Conservation (phyloP, 805 yeast species). For the Wickerhamomyces silvicola region DNA sequence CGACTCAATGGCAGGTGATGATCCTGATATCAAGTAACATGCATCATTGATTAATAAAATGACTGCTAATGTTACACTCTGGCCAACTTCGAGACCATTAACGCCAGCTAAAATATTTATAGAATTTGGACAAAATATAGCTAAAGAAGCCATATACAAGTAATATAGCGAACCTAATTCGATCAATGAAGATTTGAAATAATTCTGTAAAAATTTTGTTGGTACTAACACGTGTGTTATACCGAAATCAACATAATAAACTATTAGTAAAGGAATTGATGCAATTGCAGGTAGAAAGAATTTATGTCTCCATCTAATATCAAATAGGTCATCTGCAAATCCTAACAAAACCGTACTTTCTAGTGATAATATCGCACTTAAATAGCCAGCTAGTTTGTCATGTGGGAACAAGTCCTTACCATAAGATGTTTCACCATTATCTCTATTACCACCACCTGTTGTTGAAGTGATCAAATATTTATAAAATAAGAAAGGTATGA, state of each 20-base stretch:
- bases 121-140: conserved; percentile 93
- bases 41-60: conserved; percentile 72
- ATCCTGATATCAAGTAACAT: conserved; percentile 52
- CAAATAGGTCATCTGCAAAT: conserved; percentile 89
- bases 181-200: conserved; percentile 36
- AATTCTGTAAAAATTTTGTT: conserved; percentile 41
- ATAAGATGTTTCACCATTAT: conserved; percentile 24
- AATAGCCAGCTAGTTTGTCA: conserved; percentile 73
- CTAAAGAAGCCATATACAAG: conserved; percentile 81
- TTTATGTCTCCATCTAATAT: conserved; percentile 95
- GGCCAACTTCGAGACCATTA: conserved; percentile 96
- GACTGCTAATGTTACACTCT: conserved; percentile 70
- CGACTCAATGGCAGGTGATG: conserved; percentile 61
- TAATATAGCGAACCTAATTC: conserved; percentile 82
- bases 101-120: conserved; percentile 95
- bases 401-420: conserved; percentile 54
- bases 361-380: conserved; percentile 77
- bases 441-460: conserved; percentile 54
- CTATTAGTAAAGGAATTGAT: conserved; percentile 82
- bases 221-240: conserved; percentile 87
- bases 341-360: conserved; percentile 84
- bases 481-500: conserved; percentile 84
- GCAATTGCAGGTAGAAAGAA: conserved; percentile 94
- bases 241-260: conserved; percentile 90
- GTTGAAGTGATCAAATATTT: conserved; percentile 58